Base-by-base conservation (phyloP, 768 basidiomycete species). In the Lactarius hengduanensis region DNA sequence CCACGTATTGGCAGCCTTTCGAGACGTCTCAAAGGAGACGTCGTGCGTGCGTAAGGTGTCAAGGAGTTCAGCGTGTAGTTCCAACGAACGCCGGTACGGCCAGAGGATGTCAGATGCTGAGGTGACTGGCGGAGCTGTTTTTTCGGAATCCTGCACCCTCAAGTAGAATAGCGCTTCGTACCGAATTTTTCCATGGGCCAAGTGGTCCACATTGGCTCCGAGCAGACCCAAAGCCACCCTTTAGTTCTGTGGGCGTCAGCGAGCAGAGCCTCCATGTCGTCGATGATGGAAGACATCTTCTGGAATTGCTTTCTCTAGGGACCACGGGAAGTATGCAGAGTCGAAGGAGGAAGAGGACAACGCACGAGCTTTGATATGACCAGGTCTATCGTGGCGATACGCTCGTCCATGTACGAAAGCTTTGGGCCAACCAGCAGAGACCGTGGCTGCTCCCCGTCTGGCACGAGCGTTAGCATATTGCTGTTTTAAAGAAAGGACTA, bases 181-280 rank as follows among this genome's bases (percentile, higher is more conserved):
- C 92, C 89, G 64, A 94, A 92, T 75, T 84, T 89, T 70, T 90
- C 88, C 32, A 93, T 76, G 0, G 92, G 80, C 92, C 92, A 94
- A 13, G 91, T 92, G 30, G 84, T 77, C 92, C 92, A 94, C 54
- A 94, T 78, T 0, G 90, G 86, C 66, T 92, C 89, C 69, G 84
- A 79, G 15, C 82, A 80, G 2, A 84, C 87, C 87, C 89, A 92
- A 67, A 80, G 77, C 78, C 84, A 86, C 0, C 92, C 91, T 74
- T 90, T 92, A 18, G 78, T 75, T 74, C 83, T 90, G 71, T 86
- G 82, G 2, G 90, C 90, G 53, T 94, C 92, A 34, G 83, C 77
- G 15, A 92, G 76, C 2, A 91, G 73, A 3, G 75, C 72, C 66
- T 94, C 92, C 61, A 92, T 72, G 58, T 77, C 84, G 45, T 92